Conservation (phyloP, 495 filamentous ascomycete species). For the Acidomyces sp. region DNA sequence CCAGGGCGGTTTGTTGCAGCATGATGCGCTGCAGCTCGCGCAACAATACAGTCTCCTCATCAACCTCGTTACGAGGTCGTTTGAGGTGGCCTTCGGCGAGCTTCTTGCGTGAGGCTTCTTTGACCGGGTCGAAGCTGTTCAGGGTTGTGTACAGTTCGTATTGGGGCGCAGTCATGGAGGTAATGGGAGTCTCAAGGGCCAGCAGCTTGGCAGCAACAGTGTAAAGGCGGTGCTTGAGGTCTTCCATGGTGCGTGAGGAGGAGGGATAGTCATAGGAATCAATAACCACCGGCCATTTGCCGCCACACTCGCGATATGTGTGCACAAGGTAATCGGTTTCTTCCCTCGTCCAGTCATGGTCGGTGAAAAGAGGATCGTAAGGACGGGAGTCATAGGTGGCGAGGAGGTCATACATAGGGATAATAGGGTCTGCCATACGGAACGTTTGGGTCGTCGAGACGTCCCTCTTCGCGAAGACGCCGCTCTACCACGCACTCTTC, state of each 20-base stretch:
- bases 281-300: slow-evolving; percentile 82
- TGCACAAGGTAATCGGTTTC: slow-evolving; percentile 86
- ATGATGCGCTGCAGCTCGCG: slow-evolving; percentile 83
- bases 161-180: slow-evolving; percentile 73
- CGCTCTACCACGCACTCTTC: too few species aligned
- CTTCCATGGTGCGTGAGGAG: slow-evolving; percentile 57
- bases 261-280: slow-evolving; percentile 72
- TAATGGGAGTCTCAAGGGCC: slow-evolving; percentile 64
- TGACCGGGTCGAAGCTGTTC: slow-evolving; percentile 65
- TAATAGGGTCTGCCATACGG: too few species aligned
- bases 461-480: too few species aligned
- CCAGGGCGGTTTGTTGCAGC: slow-evolving; percentile 62
- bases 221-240: slow-evolving; percentile 86
- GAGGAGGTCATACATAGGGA: too few species aligned
- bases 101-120: slow-evolving; percentile 67
- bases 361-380: slow-evolving; percentile 62
- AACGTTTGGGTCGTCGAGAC: too few species aligned
- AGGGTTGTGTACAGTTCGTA: slow-evolving; percentile 70
- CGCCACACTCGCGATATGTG: slow-evolving; percentile 58
- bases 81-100: slow-evolving; percentile 66
- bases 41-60: slow-evolving; percentile 80
- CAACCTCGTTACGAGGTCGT: slow-evolving; percentile 71
- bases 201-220: slow-evolving; percentile 72
- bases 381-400: too few species aligned
- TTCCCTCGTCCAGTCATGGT: slow-evolving; percentile 68